Base-by-base conservation (phyloP, 2,329 filamentous ascomycete genomes). In the Ceratocystiopsis sp. region DNA sequence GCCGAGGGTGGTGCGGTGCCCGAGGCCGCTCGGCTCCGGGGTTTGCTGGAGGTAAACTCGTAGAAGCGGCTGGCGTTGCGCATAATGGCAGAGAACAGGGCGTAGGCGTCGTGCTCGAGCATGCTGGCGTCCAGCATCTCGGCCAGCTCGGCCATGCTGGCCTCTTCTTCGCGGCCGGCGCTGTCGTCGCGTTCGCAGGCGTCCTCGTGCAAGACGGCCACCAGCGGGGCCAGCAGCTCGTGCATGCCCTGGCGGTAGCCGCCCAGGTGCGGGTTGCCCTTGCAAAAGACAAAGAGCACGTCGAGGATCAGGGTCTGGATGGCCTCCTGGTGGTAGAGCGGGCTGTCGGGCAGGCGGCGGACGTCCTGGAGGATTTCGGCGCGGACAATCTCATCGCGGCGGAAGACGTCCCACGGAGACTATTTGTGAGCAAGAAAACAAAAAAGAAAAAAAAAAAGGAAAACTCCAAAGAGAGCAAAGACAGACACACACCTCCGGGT, bases 211-310 rank as follows among this genome's bases (percentile, higher is more conserved):
- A 96, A 65, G 2, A 85, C 82, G 70, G 85, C 85, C 8, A 95
- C 65, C 35, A 98, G 77, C 0, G 91, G 87, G 0, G 91, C 91
- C 14, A 96, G 68, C 37, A 98, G 67, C 61, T 98, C 91, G 57
- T 98, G 91, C 89, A 98, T 98, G 12, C 91, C 91, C 63, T 98
- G 91, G n/a, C 91, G 77, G 57, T 98, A 98, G 16, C 76, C 86
- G 15, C 85, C 85, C 43, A 85, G 71, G 51, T 80, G 77, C 2
- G 84, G 84, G 55, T 96, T 84, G 42, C 93, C 71, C 60, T 94
- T 96, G 63, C 86, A 91, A 62, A 87, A 96, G 50, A 98, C 73
- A 60, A 96, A 98, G 33, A 98, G 67, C 32, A 95, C 78, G 55
- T 98, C 84, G 32, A 93, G 64, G 53, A 98, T 78, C 60, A 84